Conservation (phyloP, 2,329 filamentous ascomycete genomes). For the Penicillium sp. region DNA sequence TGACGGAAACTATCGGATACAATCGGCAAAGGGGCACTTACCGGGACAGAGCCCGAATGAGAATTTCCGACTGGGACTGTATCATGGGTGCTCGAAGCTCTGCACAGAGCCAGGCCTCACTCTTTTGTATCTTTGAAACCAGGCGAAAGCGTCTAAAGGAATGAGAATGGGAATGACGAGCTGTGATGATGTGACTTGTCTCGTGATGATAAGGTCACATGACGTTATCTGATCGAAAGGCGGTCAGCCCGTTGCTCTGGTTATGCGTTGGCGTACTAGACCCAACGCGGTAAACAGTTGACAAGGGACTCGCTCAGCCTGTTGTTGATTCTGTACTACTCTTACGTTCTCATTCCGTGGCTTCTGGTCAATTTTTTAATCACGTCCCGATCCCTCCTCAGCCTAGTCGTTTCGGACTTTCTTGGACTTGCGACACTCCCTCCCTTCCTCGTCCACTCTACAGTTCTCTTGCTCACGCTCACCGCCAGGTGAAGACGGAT, state of each 20-base stretch:
- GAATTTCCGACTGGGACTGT: constrained; percentile 30
- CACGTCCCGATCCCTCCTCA: constrained; percentile 3
- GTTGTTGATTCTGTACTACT: constrained; percentile 21
- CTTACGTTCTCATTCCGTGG: constrained; percentile 10
- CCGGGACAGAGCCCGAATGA: constrained; percentile 42
- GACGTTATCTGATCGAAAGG: constrained; percentile 19
- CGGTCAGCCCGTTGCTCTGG: constrained; percentile 36
- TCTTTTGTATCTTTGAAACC: background rate
- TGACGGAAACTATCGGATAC: background rate
- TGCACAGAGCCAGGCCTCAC: too few relatives aligned
- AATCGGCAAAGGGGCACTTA: constrained; percentile 19
- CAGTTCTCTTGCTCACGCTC: background rate
- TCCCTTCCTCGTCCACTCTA: background rate
- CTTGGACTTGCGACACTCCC: constrained; percentile 10
- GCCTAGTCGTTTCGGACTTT: background rate
- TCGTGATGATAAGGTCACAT: constrained; percentile 22
- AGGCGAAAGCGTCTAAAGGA: background rate
- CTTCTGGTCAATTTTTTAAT: constrained; percentile 12
- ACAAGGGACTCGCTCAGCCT: constrained; percentile 23
- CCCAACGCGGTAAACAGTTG: constrained; percentile 41
- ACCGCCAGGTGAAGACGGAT: background rate
- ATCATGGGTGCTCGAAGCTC: constrained; percentile 2
- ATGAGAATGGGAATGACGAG: background rate
- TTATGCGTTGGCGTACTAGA: constrained; percentile 39
- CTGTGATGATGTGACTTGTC: background rate